Evolutionary conservation across 495 filamentous ascomycete genomes (phyloP).

Genomic region (Xylaria castorea): DNA sequence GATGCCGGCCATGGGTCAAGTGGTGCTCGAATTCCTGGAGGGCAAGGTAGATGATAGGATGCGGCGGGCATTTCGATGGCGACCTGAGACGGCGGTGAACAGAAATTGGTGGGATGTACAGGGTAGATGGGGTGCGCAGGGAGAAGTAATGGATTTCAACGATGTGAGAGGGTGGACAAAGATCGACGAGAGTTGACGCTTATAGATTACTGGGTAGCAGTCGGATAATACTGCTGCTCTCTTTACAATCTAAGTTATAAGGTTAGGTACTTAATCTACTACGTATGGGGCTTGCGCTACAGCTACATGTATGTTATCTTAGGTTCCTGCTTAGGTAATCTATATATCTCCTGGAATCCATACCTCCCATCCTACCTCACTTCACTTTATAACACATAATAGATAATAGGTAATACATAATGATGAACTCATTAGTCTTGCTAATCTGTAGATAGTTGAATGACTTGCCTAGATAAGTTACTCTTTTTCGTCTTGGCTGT

Average conservation of each 20-base stretch:
- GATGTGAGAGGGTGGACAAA: conserved; percentile 42
- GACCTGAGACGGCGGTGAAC: conserved; percentile 54
- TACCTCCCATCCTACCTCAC: background rate
- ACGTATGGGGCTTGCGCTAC: too few relatives aligned
- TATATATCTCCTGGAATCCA: background rate
- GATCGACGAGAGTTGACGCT: conserved; percentile 14
- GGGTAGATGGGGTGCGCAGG: conserved; percentile 52
- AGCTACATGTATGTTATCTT: too few relatives aligned
- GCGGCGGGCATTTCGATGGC: conserved; percentile 55
- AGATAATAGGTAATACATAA: too few relatives aligned
- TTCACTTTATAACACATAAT: background rate
- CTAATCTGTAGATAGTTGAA: background rate
- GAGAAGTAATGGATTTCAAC: conserved; percentile 56
- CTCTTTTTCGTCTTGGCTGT: background rate
- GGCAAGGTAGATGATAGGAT: conserved; percentile 47
- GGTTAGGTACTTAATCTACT: too few relatives aligned
- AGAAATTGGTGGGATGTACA: conserved; percentile 60
- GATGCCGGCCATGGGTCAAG: conserved; percentile 56
- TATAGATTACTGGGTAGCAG: background rate
- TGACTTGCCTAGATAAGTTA: background rate
- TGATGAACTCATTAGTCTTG: background rate
- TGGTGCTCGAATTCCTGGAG: conserved; percentile 56
- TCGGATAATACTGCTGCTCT: background rate
- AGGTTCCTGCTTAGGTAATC: background rate
- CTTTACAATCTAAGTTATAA: too few relatives aligned